Evolutionary conservation across 805 yeast species (phyloP).

Genomic region (Alloascoidea hylecoeti): DNA sequence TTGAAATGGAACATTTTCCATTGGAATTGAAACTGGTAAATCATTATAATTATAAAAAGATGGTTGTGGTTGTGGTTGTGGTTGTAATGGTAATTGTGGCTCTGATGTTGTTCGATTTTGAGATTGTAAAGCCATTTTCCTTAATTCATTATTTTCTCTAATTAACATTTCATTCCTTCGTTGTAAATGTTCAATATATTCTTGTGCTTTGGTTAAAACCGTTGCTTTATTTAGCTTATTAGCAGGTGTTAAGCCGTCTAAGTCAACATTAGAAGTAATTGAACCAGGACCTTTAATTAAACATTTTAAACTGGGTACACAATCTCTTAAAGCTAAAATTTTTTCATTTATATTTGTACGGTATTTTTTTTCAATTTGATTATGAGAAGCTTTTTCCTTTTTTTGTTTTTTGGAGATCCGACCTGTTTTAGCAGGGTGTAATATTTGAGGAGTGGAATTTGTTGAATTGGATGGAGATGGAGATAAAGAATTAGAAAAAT

Average conservation of each 20-base stretch:
- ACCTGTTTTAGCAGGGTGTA: too few relatives aligned
- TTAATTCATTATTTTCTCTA: constrained; percentile 37
- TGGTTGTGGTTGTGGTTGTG: too few relatives aligned
- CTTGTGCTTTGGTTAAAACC: constrained; percentile 64
- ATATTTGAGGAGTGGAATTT: too few relatives aligned
- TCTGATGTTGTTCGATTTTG: neutral
- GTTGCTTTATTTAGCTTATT: constrained; percentile 66
- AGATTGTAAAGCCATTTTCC: constrained; percentile 6
- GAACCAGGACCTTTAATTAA: constrained; percentile 35
- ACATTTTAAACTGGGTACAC: constrained; percentile 65
- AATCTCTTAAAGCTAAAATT: constrained; percentile 48
- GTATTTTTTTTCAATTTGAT: constrained; percentile 59
- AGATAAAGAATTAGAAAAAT: too few relatives aligned
- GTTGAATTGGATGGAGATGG: too few relatives aligned
- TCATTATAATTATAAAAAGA: too few relatives aligned
- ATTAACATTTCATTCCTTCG: constrained; percentile 34
- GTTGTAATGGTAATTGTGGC: neutral
- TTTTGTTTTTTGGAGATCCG: constrained; percentile 21
- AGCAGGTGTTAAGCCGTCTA: constrained; percentile 71
- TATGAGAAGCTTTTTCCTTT: constrained; percentile 50
- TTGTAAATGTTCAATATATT: constrained; percentile 65
- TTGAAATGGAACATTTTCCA: too few relatives aligned
- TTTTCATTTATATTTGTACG: constrained; percentile 60
- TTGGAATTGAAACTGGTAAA: too few relatives aligned
- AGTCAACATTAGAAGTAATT: constrained; percentile 29